phyloP scores from a whole-genome alignment of 176 grass and related monocot species.

The Cocos nucifera region DNA sequence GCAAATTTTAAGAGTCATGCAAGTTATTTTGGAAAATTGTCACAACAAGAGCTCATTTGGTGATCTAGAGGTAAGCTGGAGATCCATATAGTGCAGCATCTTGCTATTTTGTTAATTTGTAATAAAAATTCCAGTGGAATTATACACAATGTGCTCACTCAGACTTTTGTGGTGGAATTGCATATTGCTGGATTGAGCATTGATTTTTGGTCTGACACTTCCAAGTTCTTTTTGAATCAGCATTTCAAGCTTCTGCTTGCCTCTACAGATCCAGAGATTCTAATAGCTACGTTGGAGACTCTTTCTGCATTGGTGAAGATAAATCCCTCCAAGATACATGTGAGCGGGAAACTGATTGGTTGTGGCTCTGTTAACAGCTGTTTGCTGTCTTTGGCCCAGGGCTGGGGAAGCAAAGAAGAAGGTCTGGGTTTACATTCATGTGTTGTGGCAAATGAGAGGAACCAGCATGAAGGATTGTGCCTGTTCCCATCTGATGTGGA shows the following conservation, averaged over 20 bases:
- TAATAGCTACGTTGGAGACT: constrained; percentile 84
- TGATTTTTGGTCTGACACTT: not conserved
- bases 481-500: constrained; percentile 67
- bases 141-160: too few species aligned
- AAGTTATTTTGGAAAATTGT: constrained; percentile 94
- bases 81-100: not conserved
- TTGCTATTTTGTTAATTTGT: too few species aligned
- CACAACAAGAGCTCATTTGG: constrained; percentile 76
- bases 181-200: not conserved
- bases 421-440: constrained; percentile 89
- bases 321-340: constrained; percentile 93
- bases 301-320: constrained; percentile 81
- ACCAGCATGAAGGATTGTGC: constrained; percentile 57
- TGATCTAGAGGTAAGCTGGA: constrained; percentile 72
- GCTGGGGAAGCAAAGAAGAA: constrained; percentile 99
- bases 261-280: constrained; percentile 85
- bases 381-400: constrained; percentile 91
- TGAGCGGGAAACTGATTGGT: constrained; percentile 78
- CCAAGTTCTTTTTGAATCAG: constrained; percentile 34
- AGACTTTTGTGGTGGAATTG: not conserved
- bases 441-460: constrained; percentile 78
- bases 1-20: constrained; percentile 94
- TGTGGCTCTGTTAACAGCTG: constrained; percentile 71
- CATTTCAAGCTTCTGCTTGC: constrained; percentile 85
- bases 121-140: too few species aligned